Percentiles rank a stretch among this genome's conserved stretches.
Evolutionary conservation across 345 rosid species (phyloP).

Genomic region (Eucalyptus pauciflora): DNA sequence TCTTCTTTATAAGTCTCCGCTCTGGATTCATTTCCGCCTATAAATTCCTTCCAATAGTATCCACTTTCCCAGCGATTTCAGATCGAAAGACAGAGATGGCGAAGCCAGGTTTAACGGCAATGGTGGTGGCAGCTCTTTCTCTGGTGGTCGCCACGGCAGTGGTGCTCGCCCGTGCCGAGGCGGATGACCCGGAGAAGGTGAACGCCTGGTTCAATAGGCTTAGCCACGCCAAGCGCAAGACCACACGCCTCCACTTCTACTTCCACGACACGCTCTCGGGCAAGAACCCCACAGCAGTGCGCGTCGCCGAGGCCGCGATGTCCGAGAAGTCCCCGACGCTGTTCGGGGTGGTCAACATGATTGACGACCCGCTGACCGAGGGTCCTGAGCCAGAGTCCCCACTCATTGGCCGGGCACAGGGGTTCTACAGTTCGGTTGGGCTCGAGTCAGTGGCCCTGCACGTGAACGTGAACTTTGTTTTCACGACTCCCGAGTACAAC

Average conservation of each 20-base stretch:
- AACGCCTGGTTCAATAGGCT: neutral
- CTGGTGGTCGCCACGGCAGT: neutral
- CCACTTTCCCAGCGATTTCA: neutral
- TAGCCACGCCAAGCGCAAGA: conserved; percentile 19
- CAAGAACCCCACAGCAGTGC: neutral
- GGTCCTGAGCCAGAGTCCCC: neutral
- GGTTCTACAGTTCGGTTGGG: conserved; percentile 1
- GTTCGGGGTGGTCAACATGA: conserved; percentile 18
- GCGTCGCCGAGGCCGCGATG: neutral
- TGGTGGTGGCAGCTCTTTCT: conserved; percentile 9
- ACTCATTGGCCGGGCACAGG: conserved; percentile 58
- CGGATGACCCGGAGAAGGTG: neutral
- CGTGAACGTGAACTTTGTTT: conserved; percentile 19
- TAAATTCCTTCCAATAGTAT: neutral
- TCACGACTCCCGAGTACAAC: conserved; percentile 45
- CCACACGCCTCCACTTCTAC: conserved; percentile 59
- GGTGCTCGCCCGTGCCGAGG: conserved; percentile 10
- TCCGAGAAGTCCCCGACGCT: conserved; percentile 34
- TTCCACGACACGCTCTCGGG: conserved; percentile 67
- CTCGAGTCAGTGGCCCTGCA: neutral
- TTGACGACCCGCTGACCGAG: neutral
- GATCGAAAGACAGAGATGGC: neutral
- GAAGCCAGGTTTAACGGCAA: neutral
- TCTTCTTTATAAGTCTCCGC: neutral
- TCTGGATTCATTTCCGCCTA: neutral